Percentiles rank a stretch among this genome's conserved stretches.
These are phyloP conservation scores for Mycena galericulata DNA, from an alignment of 768 basidiomycete genomes.

Conservation along the genomic window DNA sequence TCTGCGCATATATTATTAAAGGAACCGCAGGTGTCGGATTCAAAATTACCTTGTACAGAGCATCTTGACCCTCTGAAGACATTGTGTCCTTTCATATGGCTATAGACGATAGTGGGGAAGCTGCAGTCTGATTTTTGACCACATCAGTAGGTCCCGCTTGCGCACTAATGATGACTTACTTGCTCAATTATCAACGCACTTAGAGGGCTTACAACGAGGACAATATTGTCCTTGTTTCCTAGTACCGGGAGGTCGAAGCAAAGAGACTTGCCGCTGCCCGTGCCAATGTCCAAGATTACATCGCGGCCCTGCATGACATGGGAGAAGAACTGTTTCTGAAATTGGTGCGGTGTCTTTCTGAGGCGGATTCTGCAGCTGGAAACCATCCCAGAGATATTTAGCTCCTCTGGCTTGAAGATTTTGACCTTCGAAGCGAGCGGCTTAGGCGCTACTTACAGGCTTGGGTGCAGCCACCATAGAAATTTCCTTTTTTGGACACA, in stretches of 20 bases:
- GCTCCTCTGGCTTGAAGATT: neutral
- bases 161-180: neutral
- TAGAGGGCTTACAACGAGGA: slow-evolving; percentile 5
- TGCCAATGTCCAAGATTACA: slow-evolving; percentile 8
- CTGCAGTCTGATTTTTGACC: neutral
- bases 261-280: slow-evolving; percentile 16
- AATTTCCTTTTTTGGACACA: no score
- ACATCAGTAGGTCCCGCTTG: neutral
- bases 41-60: slow-evolving; percentile 4
- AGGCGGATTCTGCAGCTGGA: neutral
- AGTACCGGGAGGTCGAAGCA: slow-evolving; percentile 17
- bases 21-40: neutral
- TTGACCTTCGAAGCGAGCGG: slow-evolving; percentile 4
- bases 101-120: neutral
- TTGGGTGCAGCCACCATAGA: slow-evolving; percentile 1
- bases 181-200: slow-evolving; percentile 15
- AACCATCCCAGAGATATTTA: neutral
- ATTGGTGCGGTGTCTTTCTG: slow-evolving; percentile 6
- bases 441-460: neutral
- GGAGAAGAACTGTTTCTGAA: slow-evolving; percentile 3
- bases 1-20: neutral
- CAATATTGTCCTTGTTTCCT: neutral
- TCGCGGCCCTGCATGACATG: slow-evolving; percentile 23
- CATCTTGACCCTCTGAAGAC: neutral
- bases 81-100: slow-evolving; percentile 12